These are phyloP conservation scores for Lactarius evosmus DNA, from an alignment of 768 basidiomycete genomes.

Conservation along the genomic window DNA sequence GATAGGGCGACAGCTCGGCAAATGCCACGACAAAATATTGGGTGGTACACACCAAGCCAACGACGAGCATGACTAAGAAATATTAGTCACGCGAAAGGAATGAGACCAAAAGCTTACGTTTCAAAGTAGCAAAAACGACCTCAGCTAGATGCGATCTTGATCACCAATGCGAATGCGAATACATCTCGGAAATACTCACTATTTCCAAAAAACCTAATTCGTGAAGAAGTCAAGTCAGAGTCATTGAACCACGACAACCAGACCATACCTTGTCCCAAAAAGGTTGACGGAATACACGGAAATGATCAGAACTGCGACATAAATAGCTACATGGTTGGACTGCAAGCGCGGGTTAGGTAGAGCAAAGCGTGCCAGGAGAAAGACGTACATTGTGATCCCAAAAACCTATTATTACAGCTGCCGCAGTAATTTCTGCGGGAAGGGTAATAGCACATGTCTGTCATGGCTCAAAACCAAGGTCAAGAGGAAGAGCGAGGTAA, in stretches of 20 bases:
- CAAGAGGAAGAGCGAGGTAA: neutral
- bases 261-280: constrained; percentile 17
- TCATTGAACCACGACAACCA: neutral
- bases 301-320: constrained; percentile 23
- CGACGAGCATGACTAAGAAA: constrained; percentile 26
- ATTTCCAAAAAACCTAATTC: constrained; percentile 23
- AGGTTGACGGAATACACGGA: constrained; percentile 21
- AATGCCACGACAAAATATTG: neutral
- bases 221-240: neutral
- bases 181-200: constrained; percentile 4
- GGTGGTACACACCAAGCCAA: constrained; percentile 22
- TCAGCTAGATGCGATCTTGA: constrained; percentile 17
- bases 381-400: constrained; percentile 25
- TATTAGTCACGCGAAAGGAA: constrained; percentile 2
- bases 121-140: constrained; percentile 26
- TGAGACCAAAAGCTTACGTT: constrained; percentile 15
- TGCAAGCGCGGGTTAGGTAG: neutral
- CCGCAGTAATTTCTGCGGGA: constrained; percentile 28
- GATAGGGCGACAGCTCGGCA: neutral
- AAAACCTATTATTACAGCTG: constrained; percentile 21
- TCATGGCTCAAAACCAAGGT: neutral
- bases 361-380: neutral
- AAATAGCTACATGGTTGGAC: constrained; percentile 20
- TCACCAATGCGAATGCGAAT: neutral
- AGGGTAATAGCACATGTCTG: constrained; percentile 26